These are phyloP conservation scores for Sherardia arvensis DNA, from an alignment of 257 asterid species.

Conservation along the genomic window DNA sequence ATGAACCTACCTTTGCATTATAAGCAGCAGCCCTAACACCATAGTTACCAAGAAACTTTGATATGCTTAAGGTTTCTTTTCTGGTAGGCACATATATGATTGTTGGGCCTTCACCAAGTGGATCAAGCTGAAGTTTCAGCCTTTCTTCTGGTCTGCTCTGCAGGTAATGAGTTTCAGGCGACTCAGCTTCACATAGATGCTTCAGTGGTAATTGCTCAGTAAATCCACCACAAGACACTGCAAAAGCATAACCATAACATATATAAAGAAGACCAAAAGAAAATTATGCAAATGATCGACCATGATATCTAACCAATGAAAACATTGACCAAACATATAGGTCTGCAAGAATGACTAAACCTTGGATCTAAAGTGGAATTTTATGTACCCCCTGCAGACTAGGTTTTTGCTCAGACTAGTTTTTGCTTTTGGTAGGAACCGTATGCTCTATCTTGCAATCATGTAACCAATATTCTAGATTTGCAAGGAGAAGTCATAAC, in stretches of 20 bases:
- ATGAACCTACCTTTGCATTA: conserved; percentile 54
- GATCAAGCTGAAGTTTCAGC: conserved; percentile 22
- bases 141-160: conserved; percentile 29
- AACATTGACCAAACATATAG: not conserved
- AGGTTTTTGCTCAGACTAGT: not conserved
- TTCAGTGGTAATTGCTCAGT: conserved; percentile 27
- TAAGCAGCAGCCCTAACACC: conserved; percentile 80
- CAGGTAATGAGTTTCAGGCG: conserved; percentile 17
- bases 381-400: not conserved
- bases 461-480: not conserved
- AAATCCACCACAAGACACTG: conserved; percentile 74
- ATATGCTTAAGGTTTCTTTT: conserved; percentile 54
- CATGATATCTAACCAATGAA: not conserved
- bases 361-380: not conserved
- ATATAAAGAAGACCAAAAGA: not conserved
- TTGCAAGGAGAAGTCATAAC: not conserved
- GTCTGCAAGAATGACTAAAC: not conserved
- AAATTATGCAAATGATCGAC: not conserved
- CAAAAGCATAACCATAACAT: conserved; percentile 12
- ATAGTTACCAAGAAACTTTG: conserved; percentile 47
- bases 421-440: not conserved
- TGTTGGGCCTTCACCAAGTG: conserved; percentile 49
- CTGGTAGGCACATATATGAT: conserved; percentile 67
- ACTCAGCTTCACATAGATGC: conserved; percentile 15
- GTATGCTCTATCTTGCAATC: not conserved